phyloP scores from a whole-genome alignment of 441 rosid species.

The Syzygium malaccense region DNA sequence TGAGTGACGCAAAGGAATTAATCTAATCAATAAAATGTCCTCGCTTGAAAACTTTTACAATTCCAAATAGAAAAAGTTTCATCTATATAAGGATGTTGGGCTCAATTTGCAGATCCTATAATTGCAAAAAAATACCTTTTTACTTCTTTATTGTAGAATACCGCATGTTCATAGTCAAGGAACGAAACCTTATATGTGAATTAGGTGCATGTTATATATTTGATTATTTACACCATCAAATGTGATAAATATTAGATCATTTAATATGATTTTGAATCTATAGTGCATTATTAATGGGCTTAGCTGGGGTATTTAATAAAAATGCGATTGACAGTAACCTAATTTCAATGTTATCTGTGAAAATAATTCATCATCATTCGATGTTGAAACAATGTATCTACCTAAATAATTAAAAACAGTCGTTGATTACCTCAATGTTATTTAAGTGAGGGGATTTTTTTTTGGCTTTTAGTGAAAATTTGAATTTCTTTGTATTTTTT shows the following conservation, averaged over 20 bases:
- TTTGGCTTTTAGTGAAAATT: too few species aligned
- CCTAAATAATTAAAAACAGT: background rate
- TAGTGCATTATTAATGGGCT: accelerated
- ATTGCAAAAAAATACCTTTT: background rate
- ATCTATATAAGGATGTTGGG: background rate
- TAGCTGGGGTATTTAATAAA: background rate
- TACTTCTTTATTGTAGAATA: background rate
- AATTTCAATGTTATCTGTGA: background rate
- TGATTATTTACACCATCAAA: background rate
- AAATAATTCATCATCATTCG: background rate
- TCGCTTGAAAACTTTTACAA: background rate
- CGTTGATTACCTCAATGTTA: background rate
- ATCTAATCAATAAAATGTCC: too few species aligned
- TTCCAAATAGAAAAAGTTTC: background rate
- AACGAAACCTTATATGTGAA: background rate
- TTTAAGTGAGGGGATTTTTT: background rate
- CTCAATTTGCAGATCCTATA: background rate
- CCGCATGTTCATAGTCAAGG: background rate
- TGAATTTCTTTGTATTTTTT: too few species aligned
- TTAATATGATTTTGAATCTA: background rate
- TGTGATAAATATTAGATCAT: background rate
- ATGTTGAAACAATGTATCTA: too few species aligned
- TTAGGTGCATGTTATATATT: background rate
- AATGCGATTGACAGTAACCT: background rate
- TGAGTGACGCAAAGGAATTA: background rate